Percentiles rank a stretch among this genome's conserved stretches.
phyloP scores from a whole-genome alignment of 108 stramenopile genomes.

The Pelagomonas calceolata region DNA sequence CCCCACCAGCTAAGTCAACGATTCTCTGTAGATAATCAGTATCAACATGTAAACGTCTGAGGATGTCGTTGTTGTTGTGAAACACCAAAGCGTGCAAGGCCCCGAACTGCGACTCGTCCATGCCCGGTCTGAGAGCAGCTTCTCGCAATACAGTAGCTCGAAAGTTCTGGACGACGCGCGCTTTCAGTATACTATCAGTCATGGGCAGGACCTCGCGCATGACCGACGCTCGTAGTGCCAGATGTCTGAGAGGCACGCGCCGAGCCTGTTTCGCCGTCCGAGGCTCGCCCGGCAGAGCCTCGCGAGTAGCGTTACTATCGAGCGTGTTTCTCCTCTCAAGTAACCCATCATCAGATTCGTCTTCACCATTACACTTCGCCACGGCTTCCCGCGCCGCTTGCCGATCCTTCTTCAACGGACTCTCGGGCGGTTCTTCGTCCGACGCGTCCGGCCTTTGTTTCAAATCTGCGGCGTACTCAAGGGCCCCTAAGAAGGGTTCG shows the following conservation, averaged over 20 bases:
- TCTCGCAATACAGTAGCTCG: constrained; percentile 30
- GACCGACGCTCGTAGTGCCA: background rate
- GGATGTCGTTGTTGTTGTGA: background rate
- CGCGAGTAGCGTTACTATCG: constrained; percentile 23
- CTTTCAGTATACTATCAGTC: constrained; percentile 17
- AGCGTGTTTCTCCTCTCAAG: too few relatives aligned
- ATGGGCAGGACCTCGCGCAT: constrained; percentile 28
- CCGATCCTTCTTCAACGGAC: too few relatives aligned
- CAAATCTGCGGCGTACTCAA: constrained; percentile 36
- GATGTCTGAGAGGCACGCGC: background rate
- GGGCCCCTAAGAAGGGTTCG: constrained; percentile 25
- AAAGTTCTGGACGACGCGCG: constrained; percentile 37
- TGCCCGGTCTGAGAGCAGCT: constrained; percentile 11
- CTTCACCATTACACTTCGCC: too few relatives aligned
- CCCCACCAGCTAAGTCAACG: background rate
- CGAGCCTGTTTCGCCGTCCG: background rate
- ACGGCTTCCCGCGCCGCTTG: too few relatives aligned
- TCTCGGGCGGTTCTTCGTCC: too few relatives aligned
- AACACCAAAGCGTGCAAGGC: background rate
- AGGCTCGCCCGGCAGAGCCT: constrained; percentile 4
- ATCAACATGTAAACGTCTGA: background rate
- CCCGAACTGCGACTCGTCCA: background rate
- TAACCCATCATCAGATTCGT: too few relatives aligned
- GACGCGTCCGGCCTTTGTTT: background rate
- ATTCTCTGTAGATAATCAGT: background rate